Base-by-base conservation (phyloP, 1,284 basidiomycete species). In the Ganoderma resinaceum region DNA sequence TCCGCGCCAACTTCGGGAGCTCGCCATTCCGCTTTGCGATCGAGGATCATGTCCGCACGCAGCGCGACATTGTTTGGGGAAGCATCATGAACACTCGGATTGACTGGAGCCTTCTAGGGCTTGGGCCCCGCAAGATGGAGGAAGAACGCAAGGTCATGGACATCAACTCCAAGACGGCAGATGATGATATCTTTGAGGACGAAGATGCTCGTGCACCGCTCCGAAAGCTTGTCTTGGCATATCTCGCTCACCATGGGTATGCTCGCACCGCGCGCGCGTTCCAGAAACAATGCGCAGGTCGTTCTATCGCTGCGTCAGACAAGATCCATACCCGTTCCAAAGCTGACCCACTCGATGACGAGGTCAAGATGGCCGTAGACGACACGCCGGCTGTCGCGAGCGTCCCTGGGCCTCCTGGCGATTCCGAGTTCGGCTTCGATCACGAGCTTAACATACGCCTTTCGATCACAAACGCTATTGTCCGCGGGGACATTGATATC, bases 1-100 rank as follows among this genome's bases (percentile, higher is more conserved):
- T 96, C 58, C 87, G 89, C 59, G 91, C 91, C 76, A 97, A 98
- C 81, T 96, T 98, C 78, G 94, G 94, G 8, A 91, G 93, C 69
- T 88, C 91, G 20, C 86, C 90, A 1, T 98, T 98, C 87, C 86
- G 83, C 75, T 98, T 89, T 78, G 95, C 97, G 78, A 97, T 98
- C 76, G 91, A 94, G 66, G 87, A 89, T 64, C 88, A 95, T 76
- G 91, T 93, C 35, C 86, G 89, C 71, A 87, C 90, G 69, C 86
- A 87, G 73, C 86, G 88, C 63, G 87, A 89, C 68, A 79, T 78
- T 12, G 86, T 87, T 1, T 94, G 92, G 92, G 79, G 80, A 14
- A 85, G 83, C 63, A 91, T 94, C 61, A 85, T 91, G 74, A 79
- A 79, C 37, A 88, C 86, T 0, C 83, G 85, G 3, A 65, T 79